phyloP scores from a whole-genome alignment of 1,284 basidiomycete species.

The Coriolopsis trogii region DNA sequence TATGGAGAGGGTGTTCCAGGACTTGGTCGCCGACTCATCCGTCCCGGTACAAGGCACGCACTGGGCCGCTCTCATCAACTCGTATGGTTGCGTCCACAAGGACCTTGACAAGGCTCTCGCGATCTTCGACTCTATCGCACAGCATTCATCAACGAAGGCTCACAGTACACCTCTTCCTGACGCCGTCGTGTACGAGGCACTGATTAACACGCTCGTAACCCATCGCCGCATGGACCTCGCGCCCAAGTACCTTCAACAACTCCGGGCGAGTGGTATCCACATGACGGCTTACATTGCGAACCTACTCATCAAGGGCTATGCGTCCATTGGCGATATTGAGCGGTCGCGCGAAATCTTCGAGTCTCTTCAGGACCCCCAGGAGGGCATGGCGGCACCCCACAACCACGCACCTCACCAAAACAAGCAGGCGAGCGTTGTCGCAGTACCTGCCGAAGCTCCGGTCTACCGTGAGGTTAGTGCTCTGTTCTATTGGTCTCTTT shows the following conservation, averaged over 20 bases:
- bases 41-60: conserved; percentile 82
- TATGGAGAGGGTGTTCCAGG: conserved; percentile 77
- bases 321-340: conserved; percentile 71
- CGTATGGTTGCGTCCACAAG: conserved; percentile 82
- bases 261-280: conserved; percentile 69
- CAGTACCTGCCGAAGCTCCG: conserved; percentile 44
- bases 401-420: conserved; percentile 80
- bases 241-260: conserved; percentile 65
- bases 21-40: conserved; percentile 52
- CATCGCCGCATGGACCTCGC: conserved; percentile 83
- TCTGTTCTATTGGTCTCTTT: conserved; percentile 2
- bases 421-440: conserved; percentile 19
- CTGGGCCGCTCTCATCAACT: conserved; percentile 92
- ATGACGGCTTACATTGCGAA: conserved; percentile 98
- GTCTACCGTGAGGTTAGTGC: conserved; percentile 88
- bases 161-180: conserved; percentile 58
- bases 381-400: conserved; percentile 86
- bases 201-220: conserved; percentile 87
- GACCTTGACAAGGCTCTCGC: conserved; percentile 79
- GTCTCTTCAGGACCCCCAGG: conserved; percentile 81
- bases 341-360: conserved; percentile 83
- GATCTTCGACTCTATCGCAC: conserved; percentile 79
- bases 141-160: conserved; percentile 45
- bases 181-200: conserved; percentile 88
- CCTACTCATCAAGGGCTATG: conserved; percentile 88